Base-by-base conservation (phyloP, 1,284 basidiomycete genomes). In the Cryptococcus depauperatus region DNA sequence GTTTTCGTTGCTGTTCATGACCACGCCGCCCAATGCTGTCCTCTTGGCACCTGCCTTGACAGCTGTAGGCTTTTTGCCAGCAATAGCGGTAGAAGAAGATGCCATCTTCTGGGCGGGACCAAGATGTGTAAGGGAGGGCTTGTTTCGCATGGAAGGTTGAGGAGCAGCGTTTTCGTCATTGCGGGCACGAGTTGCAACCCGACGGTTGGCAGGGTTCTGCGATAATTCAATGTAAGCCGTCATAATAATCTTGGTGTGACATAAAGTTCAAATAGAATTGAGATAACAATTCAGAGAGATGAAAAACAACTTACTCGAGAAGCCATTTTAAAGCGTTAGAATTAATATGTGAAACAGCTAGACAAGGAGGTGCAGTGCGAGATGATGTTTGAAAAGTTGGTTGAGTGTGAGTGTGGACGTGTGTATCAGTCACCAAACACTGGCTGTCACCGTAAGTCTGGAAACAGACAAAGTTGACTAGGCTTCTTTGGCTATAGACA, bases 131-230 rank as follows among this genome's bases (percentile, higher is more conserved):
- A 57, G 39, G 22, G 54, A 59, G 8, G 61, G 43, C 48, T 64
- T 62, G 41, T 48, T 47, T 10, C 56, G 48, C 11, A 57, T 16
- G 34, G 47, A 41, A 18, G 55, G 42, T 37, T 57, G 56, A 8
- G 67, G 65, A 33, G 59, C 48, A 27, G 63, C 63, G 46, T 70
- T 70, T 52, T 70, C 68, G 49, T 70, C 68, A 46, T 57, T 68
- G 8, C 56, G 51, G 21, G 56, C 29, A 29, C 63, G 54, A 35
- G 50, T 60, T 6, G 56, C 55, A 14, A 56, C 54, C 18, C 64
- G 59, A 46, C 55, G 55, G 37, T 48, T 44, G 27, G 43, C 40
- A 48, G 56, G 52, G 5, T 42, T 27, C 26, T 37, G 39, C 35
- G n/a, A 19, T 5, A 16, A 33, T 19, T 13, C n/a, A 27, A 37